Base-by-base conservation (phyloP, 805 yeast species). In the Pichia paraexigua region DNA sequence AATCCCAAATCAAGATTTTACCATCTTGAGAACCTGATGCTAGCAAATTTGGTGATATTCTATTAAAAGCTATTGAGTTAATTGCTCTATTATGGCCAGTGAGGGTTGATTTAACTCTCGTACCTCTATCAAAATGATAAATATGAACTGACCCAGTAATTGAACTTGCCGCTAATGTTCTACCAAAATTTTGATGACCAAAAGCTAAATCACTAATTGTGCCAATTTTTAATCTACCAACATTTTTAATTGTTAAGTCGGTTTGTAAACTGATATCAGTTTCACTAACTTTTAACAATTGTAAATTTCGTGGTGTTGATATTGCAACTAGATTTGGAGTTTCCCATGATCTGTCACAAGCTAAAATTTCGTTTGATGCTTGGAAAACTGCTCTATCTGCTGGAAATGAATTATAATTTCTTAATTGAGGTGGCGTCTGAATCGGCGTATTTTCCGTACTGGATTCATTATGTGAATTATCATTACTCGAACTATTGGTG, bases 11-110 rank as follows among this genome's bases (percentile, higher is more conserved):
- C 58, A 84, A 83, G 54, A 86, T 80, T 18, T 82, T 72, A 5
- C 94, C 94, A 68, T 86, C 94, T 66, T 86, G 94, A 0, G 91
- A 84, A 2, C 94, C 95, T 1, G 83, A 77, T 2, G 79, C 58
- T 17, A 80, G 56, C 20, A 69, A 59, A 57, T 72, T 71, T 5
- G 72, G 73, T 32, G 64, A 66, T 49, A 71, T 64, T 8, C 63
- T 64, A 44, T 65, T 68, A 58, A 75, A 75, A 27, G 70, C 71
- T 7, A 76, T 61, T 0, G 76, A 63, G 48, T 76, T 76, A 21
- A 75, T 76, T 0, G 79, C 76, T 56, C 80, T 60, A 21, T 68
- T 67, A 52, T 75, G 79, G 45, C 75, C 78, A 30, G 59, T 61
- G 35, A 73, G 61, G 1, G 65, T 63, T 3, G 63, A 50, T 58